Conservation (phyloP, 2,329 filamentous ascomycete species). For the Fusarium drepaniforme region DNA sequence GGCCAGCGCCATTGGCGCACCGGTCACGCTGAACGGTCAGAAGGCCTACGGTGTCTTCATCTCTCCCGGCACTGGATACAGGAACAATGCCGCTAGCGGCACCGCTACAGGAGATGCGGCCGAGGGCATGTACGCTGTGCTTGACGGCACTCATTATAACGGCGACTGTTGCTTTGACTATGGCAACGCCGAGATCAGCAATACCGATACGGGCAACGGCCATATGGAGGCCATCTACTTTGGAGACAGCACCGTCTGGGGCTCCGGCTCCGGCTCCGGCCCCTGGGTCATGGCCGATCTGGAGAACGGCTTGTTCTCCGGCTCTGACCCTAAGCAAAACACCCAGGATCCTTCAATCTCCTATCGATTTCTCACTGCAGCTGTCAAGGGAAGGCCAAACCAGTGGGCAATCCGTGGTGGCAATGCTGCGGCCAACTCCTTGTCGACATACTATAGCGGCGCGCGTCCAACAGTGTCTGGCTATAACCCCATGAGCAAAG, state of each 20-base stretch:
- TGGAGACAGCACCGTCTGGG: conserved; percentile 67
- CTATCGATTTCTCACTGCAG: conserved; percentile 11
- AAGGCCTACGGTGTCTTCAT: conserved; percentile 29
- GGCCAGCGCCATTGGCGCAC: conserved; percentile 24
- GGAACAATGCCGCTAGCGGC: conserved; percentile 15
- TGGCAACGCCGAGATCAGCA: conserved; percentile 57
- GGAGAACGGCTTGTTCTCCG: conserved; percentile 75
- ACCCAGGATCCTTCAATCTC: conserved; percentile 12
- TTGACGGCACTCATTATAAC: conserved; percentile 30
- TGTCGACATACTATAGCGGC: conserved; percentile 25
- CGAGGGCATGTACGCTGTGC: conserved; percentile 25
- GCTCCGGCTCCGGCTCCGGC: conserved; percentile 67
- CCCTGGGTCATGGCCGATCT: conserved; percentile 79
- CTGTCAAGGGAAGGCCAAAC: conserved; percentile 12
- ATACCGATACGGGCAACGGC: conserved; percentile 67
- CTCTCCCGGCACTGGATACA: conserved; percentile 23
- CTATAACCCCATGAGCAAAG: conserved; percentile 25
- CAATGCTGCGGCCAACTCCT: conserved; percentile 10
- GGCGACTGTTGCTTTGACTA: conserved; percentile 28
- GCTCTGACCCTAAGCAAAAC: conserved; percentile 42
- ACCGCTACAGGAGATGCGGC: conserved; percentile 22
- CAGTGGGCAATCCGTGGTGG: conserved; percentile 25
- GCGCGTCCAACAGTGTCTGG: conserved; percentile 14
- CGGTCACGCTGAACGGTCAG: conserved; percentile 25
- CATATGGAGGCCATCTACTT: conserved; percentile 80